Evolutionary conservation across 768 basidiomycete species (phyloP), one percentile per base, ranked within the genome.

Genomic region (Collybia mongolica): DNA sequence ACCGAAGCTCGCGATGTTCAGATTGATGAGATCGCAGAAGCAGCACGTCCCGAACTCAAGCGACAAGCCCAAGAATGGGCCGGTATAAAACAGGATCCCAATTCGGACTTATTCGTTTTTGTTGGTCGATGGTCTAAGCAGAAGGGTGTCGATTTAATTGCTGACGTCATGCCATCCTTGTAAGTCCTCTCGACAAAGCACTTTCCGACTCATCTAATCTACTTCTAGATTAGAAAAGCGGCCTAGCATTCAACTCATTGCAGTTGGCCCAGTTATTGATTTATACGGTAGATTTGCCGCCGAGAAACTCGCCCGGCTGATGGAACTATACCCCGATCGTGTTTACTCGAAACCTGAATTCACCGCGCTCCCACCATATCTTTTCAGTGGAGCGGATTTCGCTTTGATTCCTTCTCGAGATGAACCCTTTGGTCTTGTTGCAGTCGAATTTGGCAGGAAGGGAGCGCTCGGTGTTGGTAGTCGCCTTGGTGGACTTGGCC

Each of bases 101-200:
- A 90, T 36, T 84, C 93, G 1, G 92, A 95, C 65, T 67, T 97
- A 41, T 96, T 97, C 63, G 94, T 97, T 54, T 96, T 97, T 68
- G 94, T 97, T 55, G 94, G 94, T 64, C 88, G 94, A 55, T 97
- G 94, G 94, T 97, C 94, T 5, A 97, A 96, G 68, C 94, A 97
- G 68, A 97, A 97, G 69, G 94, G 90, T 70, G 93, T 97, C n/a
- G 94, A 97, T 71, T 74, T 97, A 38, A 97, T 97, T 57, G 94
- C 94, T 7, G 94, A 97, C 68, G 86, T 97, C 54, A 90, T 97
- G 90, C 94, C 93, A 19, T 79, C 82, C 2, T 62, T 97, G 85
- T 90, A 62, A 60, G 89, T 79, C 11, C 43, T 32, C 19, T 57
- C 46, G 15, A 43, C 36, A 42, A 46, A 29, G 52, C 1, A 38